A percentile compares a stretch with the other conserved stretches of the same genome.
Conservation (phyloP, 1,284 basidiomycete genomes). For the Chondrostereum purpureum region DNA sequence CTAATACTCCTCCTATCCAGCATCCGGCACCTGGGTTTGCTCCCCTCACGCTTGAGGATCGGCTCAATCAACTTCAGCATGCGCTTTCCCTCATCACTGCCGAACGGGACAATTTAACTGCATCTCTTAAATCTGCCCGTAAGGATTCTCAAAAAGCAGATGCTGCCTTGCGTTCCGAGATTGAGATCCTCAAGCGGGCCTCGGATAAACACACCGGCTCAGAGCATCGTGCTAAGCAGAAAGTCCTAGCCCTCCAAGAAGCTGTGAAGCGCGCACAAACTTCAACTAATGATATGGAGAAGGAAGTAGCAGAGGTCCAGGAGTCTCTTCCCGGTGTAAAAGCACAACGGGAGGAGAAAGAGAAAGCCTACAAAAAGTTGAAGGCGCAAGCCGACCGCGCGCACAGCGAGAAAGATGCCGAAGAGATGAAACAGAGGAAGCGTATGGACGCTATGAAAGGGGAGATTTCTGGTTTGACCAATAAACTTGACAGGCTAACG, state of each 20-base stretch:
- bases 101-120: conserved; percentile 55
- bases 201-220: conserved; percentile 61
- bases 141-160: conserved; percentile 72
- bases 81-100: conserved; percentile 46
- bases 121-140: conserved; percentile 60
- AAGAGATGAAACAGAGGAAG: conserved; percentile 50
- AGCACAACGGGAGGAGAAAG: conserved; percentile 34
- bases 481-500: conserved; percentile 47
- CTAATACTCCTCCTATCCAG: not conserved
- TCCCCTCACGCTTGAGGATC: conserved; percentile 48
- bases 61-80: conserved; percentile 52
- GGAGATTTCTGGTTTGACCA: conserved; percentile 37
- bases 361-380: conserved; percentile 38
- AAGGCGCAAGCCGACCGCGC: conserved; percentile 40
- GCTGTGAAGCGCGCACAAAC: conserved; percentile 63
- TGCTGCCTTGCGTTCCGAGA: conserved; percentile 64
- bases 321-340: conserved; percentile 42
- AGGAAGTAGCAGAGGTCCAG: conserved; percentile 44
- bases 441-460: conserved; percentile 47
- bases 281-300: conserved; percentile 50
- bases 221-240: conserved; percentile 66
- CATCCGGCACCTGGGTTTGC: conserved; percentile 13
- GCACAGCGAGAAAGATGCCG: conserved; percentile 39
- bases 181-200: conserved; percentile 65
- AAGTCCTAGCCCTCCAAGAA: conserved; percentile 71